Conservation (phyloP, 257 asterid genomes). For the Scutellaria barbata region DNA sequence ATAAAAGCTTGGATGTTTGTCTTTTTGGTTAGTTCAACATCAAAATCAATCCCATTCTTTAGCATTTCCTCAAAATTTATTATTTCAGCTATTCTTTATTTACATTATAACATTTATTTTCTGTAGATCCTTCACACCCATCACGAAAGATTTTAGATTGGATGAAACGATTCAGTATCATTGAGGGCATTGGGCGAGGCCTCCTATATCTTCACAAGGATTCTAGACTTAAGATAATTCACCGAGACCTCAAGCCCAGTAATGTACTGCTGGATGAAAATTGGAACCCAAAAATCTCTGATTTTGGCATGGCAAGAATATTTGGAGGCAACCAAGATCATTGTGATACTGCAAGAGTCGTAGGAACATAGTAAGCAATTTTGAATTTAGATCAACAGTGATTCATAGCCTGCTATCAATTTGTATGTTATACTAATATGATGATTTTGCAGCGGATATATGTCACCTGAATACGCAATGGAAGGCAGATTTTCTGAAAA, state of each 20-base stretch:
- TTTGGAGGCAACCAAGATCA: conserved; percentile 29
- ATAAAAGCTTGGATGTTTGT: conserved; percentile 51
- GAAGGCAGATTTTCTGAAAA: conserved; percentile 43
- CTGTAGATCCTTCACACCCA: conserved; percentile 7
- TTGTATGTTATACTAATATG: background rate
- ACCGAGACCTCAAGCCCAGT: conserved; percentile 30
- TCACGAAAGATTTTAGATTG: conserved; percentile 20
- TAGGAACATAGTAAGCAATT: conserved; percentile 44
- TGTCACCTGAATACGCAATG: conserved; percentile 35
- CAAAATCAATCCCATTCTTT: background rate
- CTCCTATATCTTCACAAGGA: conserved; percentile 36
- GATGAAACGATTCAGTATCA: conserved; percentile 19
- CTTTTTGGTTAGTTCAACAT: conserved; percentile 46
- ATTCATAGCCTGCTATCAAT: background rate
- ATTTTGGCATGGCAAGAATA: conserved; percentile 31
- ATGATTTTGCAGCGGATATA: conserved; percentile 29
- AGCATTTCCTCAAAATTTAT: background rate
- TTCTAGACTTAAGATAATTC: conserved; percentile 31
- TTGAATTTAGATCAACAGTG: background rate
- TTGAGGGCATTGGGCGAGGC: conserved; percentile 38
- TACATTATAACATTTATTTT: background rate
- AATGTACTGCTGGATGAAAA: conserved; percentile 21
- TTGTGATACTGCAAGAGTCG: conserved; percentile 22
- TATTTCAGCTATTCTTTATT: background rate
- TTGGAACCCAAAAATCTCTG: conserved; percentile 29